These are phyloP conservation scores for Sordariomycetes sp. DNA, from an alignment of 2,329 filamentous ascomycete genomes.

Conservation along the genomic window DNA sequence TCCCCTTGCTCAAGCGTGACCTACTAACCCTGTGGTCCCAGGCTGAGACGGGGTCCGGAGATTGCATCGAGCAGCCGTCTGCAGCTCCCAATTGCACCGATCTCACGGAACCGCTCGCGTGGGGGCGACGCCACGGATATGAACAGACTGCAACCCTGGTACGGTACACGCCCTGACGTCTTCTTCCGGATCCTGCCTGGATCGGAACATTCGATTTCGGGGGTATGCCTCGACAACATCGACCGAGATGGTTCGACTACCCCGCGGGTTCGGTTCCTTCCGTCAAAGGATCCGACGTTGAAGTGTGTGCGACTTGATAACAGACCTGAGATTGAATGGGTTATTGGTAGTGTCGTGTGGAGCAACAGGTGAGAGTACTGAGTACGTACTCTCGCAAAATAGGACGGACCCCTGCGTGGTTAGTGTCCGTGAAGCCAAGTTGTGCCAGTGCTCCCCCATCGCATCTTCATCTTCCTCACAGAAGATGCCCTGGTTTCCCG, in stretches of 20 bases:
- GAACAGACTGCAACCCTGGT: neutral
- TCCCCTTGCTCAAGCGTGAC: neutral
- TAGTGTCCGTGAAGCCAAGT: no score
- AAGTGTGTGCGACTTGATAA: neutral
- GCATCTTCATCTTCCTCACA: no score
- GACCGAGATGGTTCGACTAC: neutral
- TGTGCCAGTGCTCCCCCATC: no score
- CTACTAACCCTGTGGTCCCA: neutral
- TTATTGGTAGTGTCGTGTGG: no score
- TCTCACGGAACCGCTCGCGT: neutral
- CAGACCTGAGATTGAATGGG: no score
- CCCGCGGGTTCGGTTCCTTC: neutral
- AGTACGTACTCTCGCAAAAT: no score
- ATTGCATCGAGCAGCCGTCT: no score
- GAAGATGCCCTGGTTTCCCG: no score
- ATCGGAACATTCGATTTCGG: neutral
- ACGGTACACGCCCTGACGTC: neutral
- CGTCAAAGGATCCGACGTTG: neutral
- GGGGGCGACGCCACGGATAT: no score
- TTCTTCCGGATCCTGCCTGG: neutral
- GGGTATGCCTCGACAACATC: neutral
- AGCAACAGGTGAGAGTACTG: no score
- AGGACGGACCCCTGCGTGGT: no score
- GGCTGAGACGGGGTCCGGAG: no score
- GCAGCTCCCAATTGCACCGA: neutral